Evolutionary conservation across 805 yeast genomes (phyloP).

Genomic region (Schizosaccharomyces pombe): ASM294v3 CU329670.1:1208001-1208500

Average conservation of each 20-base stretch:
- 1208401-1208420: slow-evolving; percentile 53
- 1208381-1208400: slow-evolving; percentile 77
- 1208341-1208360: slow-evolving; percentile 35
- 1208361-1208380: slow-evolving; percentile 81
- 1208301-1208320: slow-evolving; percentile 56
- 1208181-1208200: slow-evolving; percentile 32
- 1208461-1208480: slow-evolving; percentile 42
- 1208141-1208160: slow-evolving; percentile 80
- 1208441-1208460: slow-evolving; percentile 78
- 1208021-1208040: slow-evolving; percentile 89
- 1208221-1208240: slow-evolving; percentile 64
- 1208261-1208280: slow-evolving; percentile 61
- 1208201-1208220: slow-evolving; percentile 39
- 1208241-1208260: slow-evolving; percentile 93
- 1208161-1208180: slow-evolving; percentile 52
- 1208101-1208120: slow-evolving; percentile 63
- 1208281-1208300: slow-evolving; percentile 44
- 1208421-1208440: slow-evolving; percentile 67
- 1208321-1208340: slow-evolving; percentile 64
- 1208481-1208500: slow-evolving; percentile 46
- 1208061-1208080: slow-evolving; percentile 92
- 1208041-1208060: slow-evolving; percentile 88
- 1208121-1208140: slow-evolving; percentile 57
- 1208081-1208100: slow-evolving; percentile 76
- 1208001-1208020: slow-evolving; percentile 74